Evolutionary conservation across 192 early-diverging fungal species (phyloP).

Genomic region (Radiomyces spectabilis): DNA sequence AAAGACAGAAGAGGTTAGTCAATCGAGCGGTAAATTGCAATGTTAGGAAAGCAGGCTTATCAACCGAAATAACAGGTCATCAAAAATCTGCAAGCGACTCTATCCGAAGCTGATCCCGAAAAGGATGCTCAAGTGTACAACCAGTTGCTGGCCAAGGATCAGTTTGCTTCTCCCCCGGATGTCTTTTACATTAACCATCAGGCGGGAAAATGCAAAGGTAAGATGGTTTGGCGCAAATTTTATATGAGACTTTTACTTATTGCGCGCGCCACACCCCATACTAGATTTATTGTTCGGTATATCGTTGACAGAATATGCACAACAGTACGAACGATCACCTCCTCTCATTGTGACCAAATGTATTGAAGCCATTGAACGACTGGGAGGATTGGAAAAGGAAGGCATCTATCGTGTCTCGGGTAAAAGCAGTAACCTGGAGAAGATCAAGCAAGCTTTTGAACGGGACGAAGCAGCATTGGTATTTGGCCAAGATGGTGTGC

Average conservation of each 20-base stretch:
- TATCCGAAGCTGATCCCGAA: not conserved
- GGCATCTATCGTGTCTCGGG: slow-evolving; percentile 33
- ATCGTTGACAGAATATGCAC: slow-evolving; percentile 15
- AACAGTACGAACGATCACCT: slow-evolving; percentile 10
- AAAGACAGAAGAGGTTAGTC: not conserved
- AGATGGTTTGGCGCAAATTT: not conserved
- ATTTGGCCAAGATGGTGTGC: slow-evolving; percentile 11
- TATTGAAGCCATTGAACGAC: slow-evolving; percentile 14
- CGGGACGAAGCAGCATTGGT: slow-evolving; percentile 17
- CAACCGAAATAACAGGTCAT: not conserved
- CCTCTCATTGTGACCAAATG: slow-evolving; percentile 24
- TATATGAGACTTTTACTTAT: not conserved
- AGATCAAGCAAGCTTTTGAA: slow-evolving; percentile 23
- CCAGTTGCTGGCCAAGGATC: not conserved
- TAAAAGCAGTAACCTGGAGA: slow-evolving; percentile 20
- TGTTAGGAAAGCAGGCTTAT: not conserved
- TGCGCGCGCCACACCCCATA: not conserved
- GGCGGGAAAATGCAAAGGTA: slow-evolving; percentile 21
- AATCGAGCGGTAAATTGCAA: not conserved
- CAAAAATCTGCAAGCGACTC: not conserved
- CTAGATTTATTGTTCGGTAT: slow-evolving; percentile 29
- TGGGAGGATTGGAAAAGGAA: slow-evolving; percentile 26
- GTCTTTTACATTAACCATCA: slow-evolving; percentile 18
- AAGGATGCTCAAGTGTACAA: not conserved
- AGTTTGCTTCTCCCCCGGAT: slow-evolving; percentile 5